Evolutionary conservation across 495 filamentous ascomycete genomes (phyloP).

Genomic region (Penicillium parvum): DNA sequence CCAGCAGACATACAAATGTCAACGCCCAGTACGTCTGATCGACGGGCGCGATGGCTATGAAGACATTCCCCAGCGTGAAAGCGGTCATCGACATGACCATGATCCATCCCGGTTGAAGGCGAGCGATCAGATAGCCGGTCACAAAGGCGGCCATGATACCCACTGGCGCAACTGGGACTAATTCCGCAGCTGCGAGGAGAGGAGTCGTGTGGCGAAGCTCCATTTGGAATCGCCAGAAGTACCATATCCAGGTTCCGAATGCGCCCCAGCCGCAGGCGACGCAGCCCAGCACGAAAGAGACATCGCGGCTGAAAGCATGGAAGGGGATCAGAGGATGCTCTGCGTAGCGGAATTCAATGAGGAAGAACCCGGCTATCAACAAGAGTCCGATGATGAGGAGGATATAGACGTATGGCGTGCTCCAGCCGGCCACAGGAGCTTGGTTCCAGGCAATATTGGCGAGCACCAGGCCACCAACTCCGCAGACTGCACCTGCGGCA

Average conservation of each 20-base stretch:
- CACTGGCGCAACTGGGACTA: slow-evolving; percentile 33
- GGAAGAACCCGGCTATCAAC: slow-evolving; percentile 36
- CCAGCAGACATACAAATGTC: slow-evolving; percentile 43
- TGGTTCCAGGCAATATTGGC: slow-evolving; percentile 52
- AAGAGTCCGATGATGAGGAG: slow-evolving; percentile 43
- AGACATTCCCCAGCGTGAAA: slow-evolving; percentile 38
- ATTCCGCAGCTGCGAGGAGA: slow-evolving; percentile 36
- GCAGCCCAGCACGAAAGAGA: slow-evolving; percentile 42
- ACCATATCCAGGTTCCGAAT: slow-evolving; percentile 51
- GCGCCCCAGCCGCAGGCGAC: slow-evolving; percentile 45
- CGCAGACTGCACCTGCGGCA: slow-evolving; percentile 45
- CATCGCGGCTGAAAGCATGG: slow-evolving; percentile 31
- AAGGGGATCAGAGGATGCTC: slow-evolving; percentile 44
- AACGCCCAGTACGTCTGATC: slow-evolving; percentile 42
- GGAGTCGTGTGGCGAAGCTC: slow-evolving; percentile 30
- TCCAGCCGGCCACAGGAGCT: slow-evolving; percentile 43
- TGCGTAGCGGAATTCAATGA: slow-evolving; percentile 33
- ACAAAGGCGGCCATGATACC: slow-evolving; percentile 39
- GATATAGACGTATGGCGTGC: slow-evolving; percentile 40
- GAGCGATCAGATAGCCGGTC: slow-evolving; percentile 42
- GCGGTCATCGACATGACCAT: slow-evolving; percentile 45
- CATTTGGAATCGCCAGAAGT: slow-evolving; percentile 40
- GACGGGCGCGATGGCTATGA: slow-evolving; percentile 35
- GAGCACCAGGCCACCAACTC: slow-evolving; percentile 54
- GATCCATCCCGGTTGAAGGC: slow-evolving; percentile 35